These are phyloP conservation scores for Leptomonas pyrrhocoris DNA, from an alignment of 208 protist genomes.

Conservation along the genomic window DNA sequence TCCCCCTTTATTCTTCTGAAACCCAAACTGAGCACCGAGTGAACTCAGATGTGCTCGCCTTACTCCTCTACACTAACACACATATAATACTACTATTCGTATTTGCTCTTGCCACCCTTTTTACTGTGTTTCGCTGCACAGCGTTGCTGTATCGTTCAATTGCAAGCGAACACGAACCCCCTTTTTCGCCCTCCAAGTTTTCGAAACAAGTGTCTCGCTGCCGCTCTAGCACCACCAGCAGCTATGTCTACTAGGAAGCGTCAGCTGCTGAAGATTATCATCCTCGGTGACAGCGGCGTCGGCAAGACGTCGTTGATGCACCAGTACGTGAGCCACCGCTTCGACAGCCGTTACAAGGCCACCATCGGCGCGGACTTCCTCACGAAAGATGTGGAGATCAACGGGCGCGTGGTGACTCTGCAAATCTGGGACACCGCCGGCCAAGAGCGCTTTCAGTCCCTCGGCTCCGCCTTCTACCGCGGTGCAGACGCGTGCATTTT, in stretches of 20 bases:
- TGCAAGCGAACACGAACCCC: no score
- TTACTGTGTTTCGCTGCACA: no score
- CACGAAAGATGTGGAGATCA: conserved; percentile 97
- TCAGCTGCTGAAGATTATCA: conserved; percentile 95
- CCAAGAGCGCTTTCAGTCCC: conserved; percentile 99
- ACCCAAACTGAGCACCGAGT: no score
- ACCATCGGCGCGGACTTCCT: conserved; percentile 99
- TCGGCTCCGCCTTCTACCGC: conserved; percentile 99
- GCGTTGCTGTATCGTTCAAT: no score
- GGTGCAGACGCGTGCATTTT: conserved; percentile 98
- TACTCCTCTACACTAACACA: no score
- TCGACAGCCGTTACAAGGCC: conserved; percentile 98
- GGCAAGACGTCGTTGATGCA: conserved; percentile 94
- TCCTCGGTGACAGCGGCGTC: conserved; percentile 93
- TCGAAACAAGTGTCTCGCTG: no score
- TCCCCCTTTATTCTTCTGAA: no score
- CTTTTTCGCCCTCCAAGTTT: no score
- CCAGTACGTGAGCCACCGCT: conserved; percentile 91
- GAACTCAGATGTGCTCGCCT: no score
- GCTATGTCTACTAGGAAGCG: conserved; percentile 43
- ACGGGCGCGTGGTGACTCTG: conserved; percentile 96
- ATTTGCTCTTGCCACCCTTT: no score
- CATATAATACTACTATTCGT: no score
- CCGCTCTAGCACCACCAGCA: neutral
- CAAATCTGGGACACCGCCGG: conserved; percentile 97